Percentiles rank a stretch among this genome's conserved stretches.
phyloP scores from a whole-genome alignment of 2,329 filamentous ascomycete species.

The Colletotrichum viniferum region DNA sequence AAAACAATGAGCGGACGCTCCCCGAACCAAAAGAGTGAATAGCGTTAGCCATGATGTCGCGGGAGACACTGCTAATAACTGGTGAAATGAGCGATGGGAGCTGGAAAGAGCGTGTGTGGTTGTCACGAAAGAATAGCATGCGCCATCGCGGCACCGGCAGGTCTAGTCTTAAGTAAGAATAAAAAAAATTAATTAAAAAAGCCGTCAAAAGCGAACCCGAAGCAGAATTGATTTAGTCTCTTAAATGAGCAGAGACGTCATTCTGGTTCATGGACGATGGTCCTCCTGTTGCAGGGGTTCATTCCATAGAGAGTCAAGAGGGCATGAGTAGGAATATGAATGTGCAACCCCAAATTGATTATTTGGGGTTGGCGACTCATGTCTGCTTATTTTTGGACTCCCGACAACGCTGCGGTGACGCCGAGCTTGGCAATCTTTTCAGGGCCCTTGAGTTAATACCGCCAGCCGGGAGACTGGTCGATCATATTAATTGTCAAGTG shows the following conservation, averaged over 20 bases:
- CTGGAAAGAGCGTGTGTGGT: not conserved
- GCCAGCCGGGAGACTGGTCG: no score
- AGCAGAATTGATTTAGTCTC: not conserved
- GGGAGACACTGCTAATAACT: not conserved
- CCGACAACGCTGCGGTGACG: not conserved
- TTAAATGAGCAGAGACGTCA: not conserved
- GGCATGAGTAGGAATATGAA: not conserved
- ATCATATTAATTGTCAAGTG: no score
- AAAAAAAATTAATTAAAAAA: no score
- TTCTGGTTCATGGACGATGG: not conserved
- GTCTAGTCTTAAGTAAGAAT: not conserved
- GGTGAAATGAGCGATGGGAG: not conserved
- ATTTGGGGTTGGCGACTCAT: not conserved
- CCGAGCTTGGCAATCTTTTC: not conserved
- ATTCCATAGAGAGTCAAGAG: not conserved
- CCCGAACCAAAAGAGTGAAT: not conserved
- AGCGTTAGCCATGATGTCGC: not conserved
- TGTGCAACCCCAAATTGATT: not conserved
- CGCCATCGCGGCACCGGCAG: not conserved
- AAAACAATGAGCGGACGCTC: not conserved
- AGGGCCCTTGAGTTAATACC: rapidly evolving
- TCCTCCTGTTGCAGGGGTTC: not conserved
- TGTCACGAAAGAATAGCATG: not conserved
- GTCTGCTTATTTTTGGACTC: not conserved
- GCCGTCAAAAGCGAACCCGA: not conserved